Percentiles rank a stretch among this genome's conserved stretches.
These are phyloP conservation scores for Scenedesmus sp. DNA, from an alignment of 163 green algal species.

Conservation along the genomic window DNA sequence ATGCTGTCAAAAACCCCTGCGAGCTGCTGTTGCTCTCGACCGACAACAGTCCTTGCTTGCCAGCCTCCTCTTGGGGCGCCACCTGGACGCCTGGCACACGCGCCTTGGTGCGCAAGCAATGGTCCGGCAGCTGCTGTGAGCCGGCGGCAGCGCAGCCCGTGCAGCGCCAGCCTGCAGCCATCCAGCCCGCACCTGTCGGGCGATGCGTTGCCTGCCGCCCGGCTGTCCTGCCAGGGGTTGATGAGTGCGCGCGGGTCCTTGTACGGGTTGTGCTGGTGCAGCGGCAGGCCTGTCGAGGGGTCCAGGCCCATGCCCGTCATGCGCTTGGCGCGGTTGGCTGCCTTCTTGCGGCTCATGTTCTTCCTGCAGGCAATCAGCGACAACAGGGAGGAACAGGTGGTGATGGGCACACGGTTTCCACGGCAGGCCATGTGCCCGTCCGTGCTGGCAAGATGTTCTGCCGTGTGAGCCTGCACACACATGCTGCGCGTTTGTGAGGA, in stretches of 20 bases:
- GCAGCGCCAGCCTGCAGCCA: slow-evolving; percentile 19
- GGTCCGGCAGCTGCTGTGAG: too few species aligned
- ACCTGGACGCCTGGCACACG: too few species aligned
- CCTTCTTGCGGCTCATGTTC: slow-evolving; percentile 75
- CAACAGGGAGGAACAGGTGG: not conserved
- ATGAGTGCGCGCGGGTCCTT: not conserved
- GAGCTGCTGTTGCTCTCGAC: not conserved
- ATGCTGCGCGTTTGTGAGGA: too few species aligned
- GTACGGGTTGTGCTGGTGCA: slow-evolving; percentile 19
- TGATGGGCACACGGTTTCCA: not conserved
- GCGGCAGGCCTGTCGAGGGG: slow-evolving; percentile 41
- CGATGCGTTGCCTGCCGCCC: slow-evolving; percentile 41
- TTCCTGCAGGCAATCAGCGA: slow-evolving; percentile 44
- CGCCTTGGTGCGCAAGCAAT: too few species aligned
- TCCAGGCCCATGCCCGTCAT: slow-evolving; percentile 81
- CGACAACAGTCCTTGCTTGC: too few species aligned
- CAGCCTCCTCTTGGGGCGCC: too few species aligned
- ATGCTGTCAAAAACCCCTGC: too few species aligned
- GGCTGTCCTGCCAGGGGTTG: slow-evolving; percentile 49
- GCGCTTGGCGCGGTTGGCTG: slow-evolving; percentile 72
- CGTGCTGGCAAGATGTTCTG: too few species aligned
- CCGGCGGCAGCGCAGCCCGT: not conserved
- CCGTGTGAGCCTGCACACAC: too few species aligned
- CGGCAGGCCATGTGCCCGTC: too few species aligned
- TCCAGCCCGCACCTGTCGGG: slow-evolving; percentile 39